These are phyloP conservation scores for Quercus engelmannii DNA, from an alignment of 306 rosid species.

Conservation along the genomic window DNA sequence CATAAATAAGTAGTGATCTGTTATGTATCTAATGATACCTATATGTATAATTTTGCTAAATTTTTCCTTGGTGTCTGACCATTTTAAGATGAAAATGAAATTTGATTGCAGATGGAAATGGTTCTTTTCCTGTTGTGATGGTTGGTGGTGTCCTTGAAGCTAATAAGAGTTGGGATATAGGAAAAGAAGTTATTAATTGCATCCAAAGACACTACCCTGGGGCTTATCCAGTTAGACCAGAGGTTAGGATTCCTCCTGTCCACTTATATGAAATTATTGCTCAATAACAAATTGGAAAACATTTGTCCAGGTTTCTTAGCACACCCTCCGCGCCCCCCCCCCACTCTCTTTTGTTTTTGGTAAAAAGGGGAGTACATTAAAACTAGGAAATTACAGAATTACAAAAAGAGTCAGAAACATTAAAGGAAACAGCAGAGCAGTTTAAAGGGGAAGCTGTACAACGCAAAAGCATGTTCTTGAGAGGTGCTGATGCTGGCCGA, in stretches of 20 bases:
- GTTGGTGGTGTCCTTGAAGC: conserved; percentile 99
- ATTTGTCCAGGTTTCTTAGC: no score
- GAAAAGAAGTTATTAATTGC: conserved; percentile 68
- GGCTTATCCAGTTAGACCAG: conserved; percentile 64
- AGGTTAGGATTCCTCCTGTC: conserved; percentile 40
- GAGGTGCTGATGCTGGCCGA: no score
- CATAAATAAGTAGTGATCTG: not conserved
- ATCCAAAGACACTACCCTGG: conserved; percentile 63
- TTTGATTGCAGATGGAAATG: conserved; percentile 67
- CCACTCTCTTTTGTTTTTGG: not conserved
- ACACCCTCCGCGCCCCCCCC: no score
- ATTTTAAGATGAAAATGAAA: not conserved
- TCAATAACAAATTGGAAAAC: not conserved
- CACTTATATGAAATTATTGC: not conserved
- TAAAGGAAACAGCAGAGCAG: no score
- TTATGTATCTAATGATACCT: not conserved
- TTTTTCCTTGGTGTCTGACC: not conserved
- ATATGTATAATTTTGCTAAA: not conserved
- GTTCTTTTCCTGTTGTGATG: conserved; percentile 76
- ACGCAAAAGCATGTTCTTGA: no score
- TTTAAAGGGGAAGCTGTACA: no score
- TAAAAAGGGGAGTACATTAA: not conserved
- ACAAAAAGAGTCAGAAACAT: no score
- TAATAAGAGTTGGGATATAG: conserved; percentile 83
- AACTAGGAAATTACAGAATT: no score